Evolutionary conservation across 176 grass and related monocot species (phyloP), one percentile per base, ranked within the genome.

Genomic region (Carex scoparia): DNA sequence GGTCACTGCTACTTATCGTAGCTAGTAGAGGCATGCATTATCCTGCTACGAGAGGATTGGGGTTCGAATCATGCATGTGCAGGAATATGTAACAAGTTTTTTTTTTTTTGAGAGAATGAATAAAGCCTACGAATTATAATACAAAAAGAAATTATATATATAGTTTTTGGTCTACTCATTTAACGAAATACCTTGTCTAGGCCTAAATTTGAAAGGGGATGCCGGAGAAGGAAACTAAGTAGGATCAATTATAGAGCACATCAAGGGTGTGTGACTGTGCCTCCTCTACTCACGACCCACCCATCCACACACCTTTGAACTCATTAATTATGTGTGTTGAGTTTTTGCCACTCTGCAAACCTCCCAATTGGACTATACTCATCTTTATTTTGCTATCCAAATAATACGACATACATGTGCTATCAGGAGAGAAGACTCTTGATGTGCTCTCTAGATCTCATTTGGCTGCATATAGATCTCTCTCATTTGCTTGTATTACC

Each of bases 231-330:
- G 57, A n/a, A 64, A 67, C 65, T 64, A 65, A 65, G 48, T 78
- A 79, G 74, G 51, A 28, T 51, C 46, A 74, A 87, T 87, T 90
- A 90, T 87, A 65, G 40, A 86, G 64, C 79, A 86, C 79, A 86
- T 83, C 88, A 82, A 89, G 79, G 35, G 76, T 85, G 83, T 89
- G 84, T 83, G 55, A 76, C 85, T 81, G 83, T 74, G 83, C 83
- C 55, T 81, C 83, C 83, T 85, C 76, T 81, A 74, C 69, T 85
- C 83, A 89, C 64, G 30, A 73, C 74, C 82, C 76, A 85, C 83
- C 76, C 83, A 85, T 65, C 83, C 62, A 83, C 83, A 76, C 54
- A 75, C 64, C 87, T 81, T 86, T 81, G 65, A 40, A 69, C 82
- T 85, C 82, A 85, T 88, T 88, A 85, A 85, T 69, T 85, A 79